Base-by-base conservation (phyloP, 345 rosid genomes). In the Populus tremula region DNA sequence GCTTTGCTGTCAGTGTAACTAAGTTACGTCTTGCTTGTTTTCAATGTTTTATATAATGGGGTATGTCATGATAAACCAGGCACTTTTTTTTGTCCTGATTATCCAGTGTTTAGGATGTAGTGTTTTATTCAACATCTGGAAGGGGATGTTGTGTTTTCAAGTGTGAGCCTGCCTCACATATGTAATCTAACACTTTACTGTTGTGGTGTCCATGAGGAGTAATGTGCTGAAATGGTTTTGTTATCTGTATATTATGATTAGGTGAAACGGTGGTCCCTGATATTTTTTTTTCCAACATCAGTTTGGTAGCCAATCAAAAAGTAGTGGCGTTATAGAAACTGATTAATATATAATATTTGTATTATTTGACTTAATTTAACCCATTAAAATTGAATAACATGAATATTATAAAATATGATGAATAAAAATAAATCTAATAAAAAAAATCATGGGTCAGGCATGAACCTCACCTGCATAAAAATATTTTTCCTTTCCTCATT, bases 51-150 rank as follows among this genome's bases (percentile, higher is more conserved):
- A 38, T 70, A 61, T 16, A 33, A 50, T 43, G 53, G 45, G 71
- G 23, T 72, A 53, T 84, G 83, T 80, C 23, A 14, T 5, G 53
- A 56, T 72, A 76, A 74, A 77, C 70, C 84, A 76, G 87, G 82
- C 86, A 59, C 70, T 67, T 80, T 87, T 82, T 80, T 75, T 59
- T 80, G 87, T 68, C 87, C 88, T 82, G 86, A 77, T 77, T 75
- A 79, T 81, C 39, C 59, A 27, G 41, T 72, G 21, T 68, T 49
- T 78, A 74, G 85, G 74, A 68, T 74, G 63, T 81, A 69, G 56
- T 77, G 54, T 76, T 74, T 79, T 70, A 62, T 62, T 78, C 1
- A 67, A 68, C 35, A 33, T 69, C 45, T 74, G 73, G 2, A 70
- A 74, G 79, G 69, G 81, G 79, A 65, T 81, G 75, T 83, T 74